Evolutionary conservation across 371 early-diverging fungal species (phyloP), one percentile per base, ranked within the genome.

Genomic region (Syncephalastrum contaminatum): DNA sequence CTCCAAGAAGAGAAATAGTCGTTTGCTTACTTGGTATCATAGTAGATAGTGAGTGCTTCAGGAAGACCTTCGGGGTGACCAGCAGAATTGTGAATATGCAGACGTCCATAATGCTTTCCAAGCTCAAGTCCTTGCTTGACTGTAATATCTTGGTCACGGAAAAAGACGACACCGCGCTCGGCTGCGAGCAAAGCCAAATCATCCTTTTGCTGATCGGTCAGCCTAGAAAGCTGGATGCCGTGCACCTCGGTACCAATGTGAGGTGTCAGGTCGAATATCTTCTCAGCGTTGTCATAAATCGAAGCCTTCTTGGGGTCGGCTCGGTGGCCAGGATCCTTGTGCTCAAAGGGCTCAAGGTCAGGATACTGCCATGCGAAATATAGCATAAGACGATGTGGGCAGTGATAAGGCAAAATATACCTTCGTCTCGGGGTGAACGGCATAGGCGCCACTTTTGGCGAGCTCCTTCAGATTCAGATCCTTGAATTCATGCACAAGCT

Each of bases 131-230:
- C 82, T 63, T 83, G 72, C 43, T 82, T 73, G 30, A 72, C 66
- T 36, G 75, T 75, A 50, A 84, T 62, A 48, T 84, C 82, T 64
- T 87, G 88, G 47, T 82, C 74, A 16, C 86, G 76, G 62, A 87
- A 80, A 55, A 84, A 85, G 36, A 86, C 86, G 2, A 87, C 88
- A 27, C 84, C 85, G 42, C 88, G 79, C 54, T 83, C 78, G 25
- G 86, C 76, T 27, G 79, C 80, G 42, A 85, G 63, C n/a, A 80
- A 69, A 27, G 86, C 85, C 39, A 84, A 69, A 43, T 85, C 85
- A 21, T 80, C 75, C 53, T 77, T 63, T 47, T 84, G 85, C 39
- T 77, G 72, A 14, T 82, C 85, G 16, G 66, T 77, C 62, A 86
- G 68, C 54, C 80, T 48, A 7, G 51, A 51, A 40, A 73, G 56